These are phyloP conservation scores for Luffa aegyptiaca DNA, from an alignment of 306 rosid genomes.

Conservation along the genomic window DNA sequence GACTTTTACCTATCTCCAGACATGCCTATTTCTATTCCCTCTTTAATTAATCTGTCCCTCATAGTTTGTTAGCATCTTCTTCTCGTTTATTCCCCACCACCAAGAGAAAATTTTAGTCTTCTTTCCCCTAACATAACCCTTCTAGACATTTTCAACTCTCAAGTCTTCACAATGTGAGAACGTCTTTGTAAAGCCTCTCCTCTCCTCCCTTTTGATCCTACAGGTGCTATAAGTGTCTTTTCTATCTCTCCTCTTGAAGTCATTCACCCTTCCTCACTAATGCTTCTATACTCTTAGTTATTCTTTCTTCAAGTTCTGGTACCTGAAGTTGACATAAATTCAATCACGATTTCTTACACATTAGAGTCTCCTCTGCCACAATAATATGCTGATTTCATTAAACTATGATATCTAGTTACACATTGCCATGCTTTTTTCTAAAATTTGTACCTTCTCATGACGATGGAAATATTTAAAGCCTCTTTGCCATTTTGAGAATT, in stretches of 20 bases:
- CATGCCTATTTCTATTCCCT: neutral
- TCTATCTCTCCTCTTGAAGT: neutral
- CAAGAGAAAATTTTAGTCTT: neutral
- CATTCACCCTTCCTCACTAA: neutral
- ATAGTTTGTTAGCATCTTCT: neutral
- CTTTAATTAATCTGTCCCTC: neutral
- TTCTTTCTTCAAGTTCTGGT: neutral
- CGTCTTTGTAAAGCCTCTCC: neutral
- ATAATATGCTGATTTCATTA: neutral
- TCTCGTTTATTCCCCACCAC: neutral
- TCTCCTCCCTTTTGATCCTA: neutral
- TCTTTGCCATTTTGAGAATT: neutral
- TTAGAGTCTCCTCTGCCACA: neutral
- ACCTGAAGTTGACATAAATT: neutral
- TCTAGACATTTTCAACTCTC: neutral
- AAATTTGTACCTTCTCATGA: neutral
- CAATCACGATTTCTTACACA: neutral
- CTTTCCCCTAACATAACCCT: neutral
- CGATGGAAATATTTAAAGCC: neutral
- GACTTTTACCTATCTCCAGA: neutral
- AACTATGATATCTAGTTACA: neutral
- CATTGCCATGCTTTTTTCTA: neutral
- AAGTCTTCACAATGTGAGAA: neutral
- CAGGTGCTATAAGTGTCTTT: neutral
- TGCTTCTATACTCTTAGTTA: neutral